Base-by-base conservation (phyloP, 1,139 yeast species). In the Geotrichum aggregatum region DNA sequence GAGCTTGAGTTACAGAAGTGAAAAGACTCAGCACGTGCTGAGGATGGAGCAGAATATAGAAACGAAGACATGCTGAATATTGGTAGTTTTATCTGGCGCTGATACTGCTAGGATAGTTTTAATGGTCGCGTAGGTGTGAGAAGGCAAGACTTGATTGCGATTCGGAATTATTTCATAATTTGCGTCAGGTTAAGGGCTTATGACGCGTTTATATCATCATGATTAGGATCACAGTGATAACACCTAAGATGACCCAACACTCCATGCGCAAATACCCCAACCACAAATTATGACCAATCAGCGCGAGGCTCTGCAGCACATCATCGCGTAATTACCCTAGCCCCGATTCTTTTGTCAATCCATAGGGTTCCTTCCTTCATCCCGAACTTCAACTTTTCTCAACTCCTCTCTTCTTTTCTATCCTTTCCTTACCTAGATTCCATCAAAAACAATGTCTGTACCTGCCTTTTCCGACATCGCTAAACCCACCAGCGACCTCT, bases 401-500 rank as follows among this genome's bases (percentile, higher is more conserved):
- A 4, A 10, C 21, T 26, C 26, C 43, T 11, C 18, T 26, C 31
- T 21, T 19, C 16, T 7, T 34, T 5, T 2, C 22, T 16, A 10
- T 14, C 5, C 16, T 13, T 26, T 18, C 42, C 13, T 7, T 22
- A 14, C 2, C n/a, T 21, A 22, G 14, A 10, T 16, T 28, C 22
- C 34, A 11, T 19, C 11, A 10, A 36, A 21, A 49, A 59, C 41
- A 47, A 69, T 69, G 72, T 63, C 69, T 52, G 70, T 68, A 45
- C 72, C 72, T 50, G 68, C 70, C 43, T 70, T 68, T 64, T 64
- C 95, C 63, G 96, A 88, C 73, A 85, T 91, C 71, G 84, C 92
- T 70, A 88, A 88, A 76, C 80, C 87, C 69, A 79, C 94, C 75
- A 87, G 87, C 78, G 95, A 86, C 75, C 81, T 92, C 68, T 80